Base-by-base conservation (phyloP, 2,329 filamentous ascomycete genomes). In the Apiospora malaysiana region DNA sequence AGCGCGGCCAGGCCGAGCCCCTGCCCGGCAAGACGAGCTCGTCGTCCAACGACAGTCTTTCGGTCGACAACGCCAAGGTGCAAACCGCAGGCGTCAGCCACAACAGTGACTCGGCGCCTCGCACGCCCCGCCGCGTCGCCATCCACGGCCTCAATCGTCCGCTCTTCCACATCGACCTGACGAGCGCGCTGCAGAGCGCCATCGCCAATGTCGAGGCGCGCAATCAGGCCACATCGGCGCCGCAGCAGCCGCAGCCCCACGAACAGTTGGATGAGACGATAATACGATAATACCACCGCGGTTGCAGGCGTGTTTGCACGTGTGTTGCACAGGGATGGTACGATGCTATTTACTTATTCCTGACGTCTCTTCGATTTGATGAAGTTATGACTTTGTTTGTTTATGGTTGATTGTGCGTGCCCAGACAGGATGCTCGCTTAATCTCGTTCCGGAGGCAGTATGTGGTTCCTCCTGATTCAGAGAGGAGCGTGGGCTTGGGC, bases 131-230 rank as follows among this genome's bases (percentile, higher is more conserved):
- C 75, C 87, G 79, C 40, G 91, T 92, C 1, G 87, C 93, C 5
- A 91, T 98, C 21, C 92, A 95, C 75, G 93, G 95, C n/a, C 84
- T 97, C 73, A 96, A 97, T 81, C 85, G 93, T 75, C 95, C 96
- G 5, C 88, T 98, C 75, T 98, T 99, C 88, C 96, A 99, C 79
- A 89, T 97, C 69, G 96, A 98, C 80, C 83, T 98, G 68, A 96
- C 94, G 4, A 94, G 91, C 77, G 96, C 96, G 8, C 82, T 98
- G 75, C 93, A 98, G 81, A 94, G 92, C 76, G 95, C 94, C 2
- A 89, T 98, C 76, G 90, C 91, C 42, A 97, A 97, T 75, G 88
- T 93, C 0, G 89, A 94, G 81, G 86, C 85, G n/a, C 40, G 65
- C 32, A 32, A 18, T 18, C 45, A n/a, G 51, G 56, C 32, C 18